Conservation (phyloP, 306 rosid species). For the Biancaea sappan region DNA sequence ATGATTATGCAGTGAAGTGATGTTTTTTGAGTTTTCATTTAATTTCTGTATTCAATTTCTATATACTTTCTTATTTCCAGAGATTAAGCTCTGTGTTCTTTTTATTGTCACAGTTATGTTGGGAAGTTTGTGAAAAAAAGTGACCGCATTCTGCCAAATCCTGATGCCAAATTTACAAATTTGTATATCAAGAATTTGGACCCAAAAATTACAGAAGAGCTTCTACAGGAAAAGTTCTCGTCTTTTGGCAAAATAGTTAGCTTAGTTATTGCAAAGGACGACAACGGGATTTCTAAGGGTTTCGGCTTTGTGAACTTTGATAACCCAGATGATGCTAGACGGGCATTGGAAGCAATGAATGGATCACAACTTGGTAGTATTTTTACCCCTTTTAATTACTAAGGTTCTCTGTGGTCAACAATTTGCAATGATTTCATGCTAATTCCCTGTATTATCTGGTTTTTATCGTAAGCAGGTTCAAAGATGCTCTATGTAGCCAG, state of each 20-base stretch:
- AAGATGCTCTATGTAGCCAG: conserved; percentile 77
- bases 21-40: conserved; percentile 8
- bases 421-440: conserved; percentile 6
- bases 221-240: conserved; percentile 64
- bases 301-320: conserved; percentile 84
- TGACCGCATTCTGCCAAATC: conserved; percentile 61
- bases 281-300: conserved; percentile 67
- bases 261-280: conserved; percentile 63
- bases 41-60: conserved; percentile 14
- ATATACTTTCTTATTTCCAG: conserved; percentile 15
- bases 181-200: conserved; percentile 83
- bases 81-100: conserved; percentile 7
- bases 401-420: conserved; percentile 15
- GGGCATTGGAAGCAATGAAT: conserved; percentile 72
- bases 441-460: conserved; percentile 6
- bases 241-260: conserved; percentile 74
- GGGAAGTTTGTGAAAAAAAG: conserved; percentile 67
- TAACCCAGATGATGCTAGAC: conserved; percentile 74
- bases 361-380: conserved; percentile 69
- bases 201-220: conserved; percentile 55
- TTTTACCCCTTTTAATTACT: conserved; percentile 19
- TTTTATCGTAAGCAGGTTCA: conserved; percentile 59
- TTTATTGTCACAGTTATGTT: conserved; percentile 62
- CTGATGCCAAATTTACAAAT: conserved; percentile 72
- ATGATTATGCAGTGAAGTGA: conserved; percentile 29